These are phyloP conservation scores for Skeletonema marinoi DNA, from an alignment of 108 stramenopile species.

Conservation along the genomic window DNA sequence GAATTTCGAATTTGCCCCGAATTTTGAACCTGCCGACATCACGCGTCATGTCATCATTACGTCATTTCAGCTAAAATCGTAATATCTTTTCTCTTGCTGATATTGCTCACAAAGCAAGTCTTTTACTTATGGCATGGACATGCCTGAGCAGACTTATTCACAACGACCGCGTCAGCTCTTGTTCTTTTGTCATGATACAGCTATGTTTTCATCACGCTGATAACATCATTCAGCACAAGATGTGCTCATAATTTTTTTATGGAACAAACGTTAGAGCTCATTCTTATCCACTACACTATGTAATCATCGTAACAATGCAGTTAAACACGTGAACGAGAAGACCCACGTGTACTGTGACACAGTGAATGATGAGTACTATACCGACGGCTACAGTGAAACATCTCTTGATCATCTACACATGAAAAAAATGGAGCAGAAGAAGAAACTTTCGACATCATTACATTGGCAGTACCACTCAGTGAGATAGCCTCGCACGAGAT, in stretches of 20 bases:
- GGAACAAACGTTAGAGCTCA: neutral
- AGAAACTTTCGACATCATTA: too few relatives aligned
- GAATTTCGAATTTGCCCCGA: too few relatives aligned
- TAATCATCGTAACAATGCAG: neutral
- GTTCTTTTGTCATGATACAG: neutral
- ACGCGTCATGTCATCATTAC: neutral
- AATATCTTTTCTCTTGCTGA: neutral
- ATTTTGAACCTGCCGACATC: too few relatives aligned
- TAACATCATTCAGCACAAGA: neutral
- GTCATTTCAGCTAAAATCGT: neutral
- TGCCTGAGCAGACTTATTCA: neutral
- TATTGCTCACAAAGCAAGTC: neutral
- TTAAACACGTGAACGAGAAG: slow-evolving; percentile 11
- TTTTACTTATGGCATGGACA: too few relatives aligned
- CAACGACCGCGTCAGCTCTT: neutral
- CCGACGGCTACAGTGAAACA: slow-evolving; percentile 20
- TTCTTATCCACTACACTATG: neutral
- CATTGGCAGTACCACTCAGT: too few relatives aligned
- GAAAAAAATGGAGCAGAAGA: slow-evolving; percentile 46
- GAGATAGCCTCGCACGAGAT: slow-evolving; percentile 61
- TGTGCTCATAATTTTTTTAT: neutral
- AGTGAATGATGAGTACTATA: too few relatives aligned
- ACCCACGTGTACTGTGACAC: too few relatives aligned
- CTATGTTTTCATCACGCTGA: neutral
- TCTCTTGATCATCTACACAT: neutral